Conservation (phyloP, 139 green algal genomes). For the Gonium pectorale region DNA sequence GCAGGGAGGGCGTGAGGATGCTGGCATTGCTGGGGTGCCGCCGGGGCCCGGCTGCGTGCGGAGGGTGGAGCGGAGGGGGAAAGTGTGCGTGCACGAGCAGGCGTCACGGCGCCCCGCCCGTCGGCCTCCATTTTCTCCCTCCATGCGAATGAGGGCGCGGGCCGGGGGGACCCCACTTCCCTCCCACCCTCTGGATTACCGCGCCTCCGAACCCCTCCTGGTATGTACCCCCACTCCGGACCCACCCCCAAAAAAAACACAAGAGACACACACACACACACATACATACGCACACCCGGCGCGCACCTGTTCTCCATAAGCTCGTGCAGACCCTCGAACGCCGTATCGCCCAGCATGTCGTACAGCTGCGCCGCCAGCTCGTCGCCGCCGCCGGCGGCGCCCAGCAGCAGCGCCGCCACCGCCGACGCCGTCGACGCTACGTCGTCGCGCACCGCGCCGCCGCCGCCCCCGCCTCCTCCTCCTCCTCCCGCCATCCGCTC, state of each 20-base stretch:
- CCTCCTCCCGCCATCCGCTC: conserved; percentile 32
- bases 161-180: not conserved
- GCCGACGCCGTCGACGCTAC: conserved; percentile 45
- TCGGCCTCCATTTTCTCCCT: too few species aligned
- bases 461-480: conserved; percentile 15
- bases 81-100: too few species aligned
- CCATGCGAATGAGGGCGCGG: too few species aligned
- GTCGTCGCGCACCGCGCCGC: conserved; percentile 1
- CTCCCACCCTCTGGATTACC: not conserved
- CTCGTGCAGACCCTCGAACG: conserved; percentile 78
- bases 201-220: not conserved
- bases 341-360: conserved; percentile 84
- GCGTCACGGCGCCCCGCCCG: too few species aligned
- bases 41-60: too few species aligned
- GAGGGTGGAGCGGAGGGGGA: too few species aligned
- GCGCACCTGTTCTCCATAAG: conserved; percentile 74
- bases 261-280: not conserved
- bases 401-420: conserved; percentile 48
- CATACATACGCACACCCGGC: not conserved
- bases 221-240: not conserved
- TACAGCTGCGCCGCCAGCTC: conserved; percentile 81
- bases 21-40: too few species aligned
- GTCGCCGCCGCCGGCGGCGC: conserved; percentile 25
- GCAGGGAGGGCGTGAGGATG: too few species aligned
- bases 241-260: too few species aligned